Base-by-base conservation (phyloP, 179 eudicot genomes). In the Amaranthus tricolor region DNA sequence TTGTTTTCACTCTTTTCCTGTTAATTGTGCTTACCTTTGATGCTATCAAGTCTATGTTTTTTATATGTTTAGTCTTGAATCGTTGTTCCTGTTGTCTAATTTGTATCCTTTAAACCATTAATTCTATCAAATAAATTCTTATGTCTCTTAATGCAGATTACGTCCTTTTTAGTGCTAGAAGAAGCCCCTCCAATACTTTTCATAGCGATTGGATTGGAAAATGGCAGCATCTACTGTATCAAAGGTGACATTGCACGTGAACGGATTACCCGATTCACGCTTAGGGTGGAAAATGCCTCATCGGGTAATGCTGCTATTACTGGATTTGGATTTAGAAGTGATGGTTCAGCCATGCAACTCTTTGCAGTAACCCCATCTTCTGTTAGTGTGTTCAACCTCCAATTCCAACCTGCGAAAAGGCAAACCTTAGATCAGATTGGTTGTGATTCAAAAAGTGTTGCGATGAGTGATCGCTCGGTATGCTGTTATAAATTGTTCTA, bases 201-300 rank as follows among this genome's bases (percentile, higher is more conserved):
- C 51, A 86, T 95, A 76, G 97, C 97, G 49, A 87, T 95, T 85
- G 99, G 99, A 73, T 74, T 95, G 74, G 96, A 91, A 77, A 95
- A 89, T 78, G 99, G 98, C 60, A 85, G 90, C 82, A 89, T 95
- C 75, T 95, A 95, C 79, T 92, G 98, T 83, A 95, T 95, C 73
- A 91, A 86, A 86, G 98, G 99, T 59, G 99, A 95, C 79, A 86
- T 95, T 78, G 99, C 97, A 51, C 99, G 99, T 76, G 98, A 95
- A 76, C 85, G 96, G 48, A 95, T 95, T 76, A 87, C 90, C 55
- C 97, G 99, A 20, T 93, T 93, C 82, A 93, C 86, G 73, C 93
- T 95, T 77, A 83, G 87, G 80, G 93, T 93, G 76, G 88, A 87
- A 62, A 82, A 74, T 83, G 78, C 86, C 81, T 77, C 89, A 73